These are phyloP conservation scores for Cardiospermum halicacabum DNA, from an alignment of 345 rosid species.

Conservation along the genomic window DNA sequence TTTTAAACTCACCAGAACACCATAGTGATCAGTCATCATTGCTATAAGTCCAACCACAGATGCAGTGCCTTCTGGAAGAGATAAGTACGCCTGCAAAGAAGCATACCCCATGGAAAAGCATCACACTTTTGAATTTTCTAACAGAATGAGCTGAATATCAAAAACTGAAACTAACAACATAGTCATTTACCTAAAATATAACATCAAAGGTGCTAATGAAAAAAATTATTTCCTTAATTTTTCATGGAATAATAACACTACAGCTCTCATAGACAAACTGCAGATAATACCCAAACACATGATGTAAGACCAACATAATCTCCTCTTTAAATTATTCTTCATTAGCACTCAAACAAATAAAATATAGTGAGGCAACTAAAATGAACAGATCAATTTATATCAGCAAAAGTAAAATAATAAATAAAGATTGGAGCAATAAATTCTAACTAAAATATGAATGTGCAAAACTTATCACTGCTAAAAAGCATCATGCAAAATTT, in stretches of 20 bases:
- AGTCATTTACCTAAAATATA: background rate
- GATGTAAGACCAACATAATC: background rate
- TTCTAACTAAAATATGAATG: background rate
- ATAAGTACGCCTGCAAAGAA: constrained; percentile 67
- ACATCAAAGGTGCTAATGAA: background rate
- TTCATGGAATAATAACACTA: background rate
- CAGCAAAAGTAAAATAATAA: background rate
- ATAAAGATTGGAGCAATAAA: background rate
- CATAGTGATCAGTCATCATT: constrained; percentile 87
- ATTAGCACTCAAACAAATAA: background rate
- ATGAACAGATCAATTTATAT: background rate
- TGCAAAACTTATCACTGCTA: background rate
- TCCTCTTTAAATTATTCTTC: background rate
- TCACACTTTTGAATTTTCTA: constrained; percentile 5
- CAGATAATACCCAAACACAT: background rate
- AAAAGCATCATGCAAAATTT: background rate
- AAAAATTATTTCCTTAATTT: background rate
- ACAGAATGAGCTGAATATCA: background rate
- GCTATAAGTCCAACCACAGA: constrained; percentile 79
- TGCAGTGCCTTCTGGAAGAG: constrained; percentile 85
- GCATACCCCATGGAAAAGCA: constrained; percentile 10
- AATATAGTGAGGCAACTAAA: background rate
- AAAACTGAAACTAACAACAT: background rate
- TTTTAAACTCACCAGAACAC: constrained; percentile 46
- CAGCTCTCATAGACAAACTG: background rate